Evolutionary conservation across 176 grass and related monocot genomes (phyloP).

Genomic region (Canna indica): DNA sequence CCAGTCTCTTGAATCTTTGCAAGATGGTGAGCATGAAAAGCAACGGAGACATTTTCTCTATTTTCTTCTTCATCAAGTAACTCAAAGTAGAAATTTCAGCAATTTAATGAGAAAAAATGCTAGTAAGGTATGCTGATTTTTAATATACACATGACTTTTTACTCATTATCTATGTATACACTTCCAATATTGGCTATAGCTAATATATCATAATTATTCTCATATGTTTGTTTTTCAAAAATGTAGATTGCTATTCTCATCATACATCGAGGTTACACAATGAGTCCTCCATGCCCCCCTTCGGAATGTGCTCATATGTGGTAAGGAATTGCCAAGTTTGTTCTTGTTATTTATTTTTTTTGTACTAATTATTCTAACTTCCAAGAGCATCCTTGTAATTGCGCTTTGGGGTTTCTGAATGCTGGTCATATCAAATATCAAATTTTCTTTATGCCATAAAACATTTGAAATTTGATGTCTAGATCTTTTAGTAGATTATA

Average conservation of each 20-base stretch:
- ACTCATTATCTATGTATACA: not conserved
- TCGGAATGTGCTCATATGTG: slow-evolving; percentile 93
- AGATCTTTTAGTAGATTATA: too few species aligned
- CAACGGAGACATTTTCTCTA: slow-evolving; percentile 93
- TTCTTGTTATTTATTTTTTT: not conserved
- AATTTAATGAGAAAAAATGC: slow-evolving; percentile 71
- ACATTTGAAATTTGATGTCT: not conserved
- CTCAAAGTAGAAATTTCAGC: slow-evolving; percentile 92
- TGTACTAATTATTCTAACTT: not conserved
- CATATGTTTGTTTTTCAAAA: not conserved
- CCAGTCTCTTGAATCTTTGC: slow-evolving; percentile 89
- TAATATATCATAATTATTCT: not conserved
- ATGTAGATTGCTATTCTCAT: slow-evolving; percentile 95
- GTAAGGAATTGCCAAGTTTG: slow-evolving; percentile 40
- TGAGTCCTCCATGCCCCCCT: slow-evolving; percentile 82
- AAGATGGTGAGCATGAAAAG: slow-evolving; percentile 96
- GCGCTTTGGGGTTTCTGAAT: not conserved
- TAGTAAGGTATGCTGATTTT: slow-evolving; percentile 46
- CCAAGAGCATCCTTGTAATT: not conserved
- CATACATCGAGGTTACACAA: slow-evolving; percentile 84
- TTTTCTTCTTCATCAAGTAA: slow-evolving; percentile 99
- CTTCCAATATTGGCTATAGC: slow-evolving; percentile 2
- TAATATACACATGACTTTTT: not conserved
- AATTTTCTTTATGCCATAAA: not conserved
- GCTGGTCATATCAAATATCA: not conserved